Percentiles rank a stretch among this genome's conserved stretches.
Conservation (phyloP, 129 eudicot species). For the Glebionis coronaria region DNA sequence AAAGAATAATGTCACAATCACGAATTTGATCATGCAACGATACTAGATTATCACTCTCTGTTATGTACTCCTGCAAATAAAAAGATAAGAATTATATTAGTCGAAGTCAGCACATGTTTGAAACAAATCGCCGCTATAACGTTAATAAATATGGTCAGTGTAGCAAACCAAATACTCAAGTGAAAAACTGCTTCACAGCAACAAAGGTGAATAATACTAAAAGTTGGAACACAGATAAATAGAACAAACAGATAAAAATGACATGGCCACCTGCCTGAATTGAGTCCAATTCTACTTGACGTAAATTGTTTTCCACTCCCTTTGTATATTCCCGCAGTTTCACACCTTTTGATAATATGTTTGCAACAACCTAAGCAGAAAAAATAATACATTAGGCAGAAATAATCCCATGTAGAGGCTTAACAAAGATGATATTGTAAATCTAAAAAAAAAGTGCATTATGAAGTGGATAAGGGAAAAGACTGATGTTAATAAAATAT, state of each 20-base stretch:
- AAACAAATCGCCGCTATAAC: no score
- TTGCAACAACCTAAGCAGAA: slow-evolving; percentile 71
- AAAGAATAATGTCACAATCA: slow-evolving; percentile 84
- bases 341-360: slow-evolving; percentile 87
- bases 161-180: neutral
- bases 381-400: slow-evolving; percentile 19
- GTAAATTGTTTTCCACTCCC: slow-evolving; percentile 92
- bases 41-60: slow-evolving; percentile 95
- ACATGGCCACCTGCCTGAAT: slow-evolving; percentile 66
- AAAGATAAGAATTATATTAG: slow-evolving; percentile 1
- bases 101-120: no score
- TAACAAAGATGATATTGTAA: slow-evolving; percentile 12
- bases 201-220: slow-evolving; percentile 2
- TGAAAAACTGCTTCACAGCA: slow-evolving; percentile 9
- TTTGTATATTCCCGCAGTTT: slow-evolving; percentile 86
- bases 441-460: neutral
- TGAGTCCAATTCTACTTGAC: slow-evolving; percentile 86
- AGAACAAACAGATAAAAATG: slow-evolving; percentile 11
- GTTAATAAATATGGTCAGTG: neutral
- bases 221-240: neutral
- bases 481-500: neutral
- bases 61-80: slow-evolving; percentile 78
- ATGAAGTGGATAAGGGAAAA: neutral
- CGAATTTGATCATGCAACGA: slow-evolving; percentile 97
- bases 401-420: neutral